Base-by-base conservation (phyloP, 495 filamentous ascomycete species). In the Collariella sp. region DNA sequence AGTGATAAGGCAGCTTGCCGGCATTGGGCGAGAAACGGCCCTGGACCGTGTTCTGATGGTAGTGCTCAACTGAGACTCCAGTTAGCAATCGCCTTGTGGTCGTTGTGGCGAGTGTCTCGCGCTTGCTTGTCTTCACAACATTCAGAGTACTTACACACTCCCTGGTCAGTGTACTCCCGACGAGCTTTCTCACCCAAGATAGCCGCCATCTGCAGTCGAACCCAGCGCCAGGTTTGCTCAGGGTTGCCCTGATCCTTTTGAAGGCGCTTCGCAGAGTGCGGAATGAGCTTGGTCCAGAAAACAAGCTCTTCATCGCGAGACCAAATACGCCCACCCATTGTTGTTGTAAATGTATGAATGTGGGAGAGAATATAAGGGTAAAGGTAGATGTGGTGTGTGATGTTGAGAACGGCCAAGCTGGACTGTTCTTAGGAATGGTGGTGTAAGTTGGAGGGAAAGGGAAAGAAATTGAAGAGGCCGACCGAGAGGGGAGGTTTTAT, bases 61-160 rank as follows among this genome's bases (percentile, higher is more conserved):
- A 75, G 49, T 76, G 74, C 59, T 76, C 74, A 36, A 70, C 74
- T 76, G 36, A 16, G n/a, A 31, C 9, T 4, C 26, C 26, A 5
- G 26, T 31, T 31, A 31, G 26, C 26, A 31, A 9, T 31, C 26
- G 26, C n/a, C n/a, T n/a, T n/a, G 26, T 9, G 26, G 26, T 31
- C 4, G 9, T 31, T 4, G 26, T 31, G 4, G 26, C 4, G 26
- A 31, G 5, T 31, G 9, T 31, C 26, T 5, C 9, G 26, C 26
- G 26, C 11, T 20, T n/a, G 24, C 48, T 41, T 6, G 31, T 18
- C 45, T 12, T 7, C 9, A 26, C 44, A 31, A 7, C 7, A 16
- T 29, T 16, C 16, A 29, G 19, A 31, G 13, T 6, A 57, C 70
- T 70, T 52, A 75, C 74, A 73, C 18, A 76, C 54, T 55, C 70